These are phyloP conservation scores for Thalassiosira exigua DNA, from an alignment of 352 stramenopile genomes.

Conservation along the genomic window DNA sequence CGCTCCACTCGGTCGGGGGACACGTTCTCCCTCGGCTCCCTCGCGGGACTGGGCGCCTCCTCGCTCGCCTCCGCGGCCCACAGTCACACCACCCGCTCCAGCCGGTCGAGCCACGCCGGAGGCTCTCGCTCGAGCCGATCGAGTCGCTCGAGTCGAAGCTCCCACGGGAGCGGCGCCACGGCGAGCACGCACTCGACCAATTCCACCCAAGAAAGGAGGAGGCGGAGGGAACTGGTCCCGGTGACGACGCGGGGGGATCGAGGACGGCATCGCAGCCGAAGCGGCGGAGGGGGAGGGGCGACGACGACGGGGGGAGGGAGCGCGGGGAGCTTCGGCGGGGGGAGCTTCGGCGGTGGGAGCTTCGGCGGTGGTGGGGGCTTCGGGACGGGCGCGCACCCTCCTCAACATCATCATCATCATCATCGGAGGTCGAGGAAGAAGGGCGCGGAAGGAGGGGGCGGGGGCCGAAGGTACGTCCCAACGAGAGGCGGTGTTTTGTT, in stretches of 20 bases:
- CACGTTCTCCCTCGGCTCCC: constrained; percentile 9
- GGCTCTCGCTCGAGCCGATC: constrained; percentile 21
- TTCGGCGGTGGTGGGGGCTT: not conserved
- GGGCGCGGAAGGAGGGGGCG: too few species aligned
- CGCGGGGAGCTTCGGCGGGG: not conserved
- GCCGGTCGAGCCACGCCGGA: constrained; percentile 15
- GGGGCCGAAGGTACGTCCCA: too few species aligned
- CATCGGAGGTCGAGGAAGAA: constrained; percentile 5
- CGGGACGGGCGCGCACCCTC: too few species aligned
- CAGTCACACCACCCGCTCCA: not conserved
- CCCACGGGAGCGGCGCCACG: not conserved
- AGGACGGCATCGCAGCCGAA: not conserved
- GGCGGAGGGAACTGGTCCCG: constrained; percentile 18
- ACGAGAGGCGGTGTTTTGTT: too few species aligned
- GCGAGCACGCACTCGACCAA: constrained; percentile 5
- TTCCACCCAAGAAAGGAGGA: constrained; percentile 14
- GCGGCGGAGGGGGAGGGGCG: not conserved
- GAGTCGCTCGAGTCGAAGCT: constrained; percentile 2
- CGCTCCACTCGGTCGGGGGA: not conserved
- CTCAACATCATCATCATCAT: too few species aligned
- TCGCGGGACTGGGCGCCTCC: constrained; percentile 11
- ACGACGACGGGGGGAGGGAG: constrained; percentile 4
- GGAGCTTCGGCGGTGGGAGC: not conserved
- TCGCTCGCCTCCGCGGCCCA: constrained; percentile 9
- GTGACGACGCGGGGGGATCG: not conserved